These are phyloP conservation scores for Mycena epipterygia DNA, from an alignment of 768 basidiomycete species.

Conservation along the genomic window DNA sequence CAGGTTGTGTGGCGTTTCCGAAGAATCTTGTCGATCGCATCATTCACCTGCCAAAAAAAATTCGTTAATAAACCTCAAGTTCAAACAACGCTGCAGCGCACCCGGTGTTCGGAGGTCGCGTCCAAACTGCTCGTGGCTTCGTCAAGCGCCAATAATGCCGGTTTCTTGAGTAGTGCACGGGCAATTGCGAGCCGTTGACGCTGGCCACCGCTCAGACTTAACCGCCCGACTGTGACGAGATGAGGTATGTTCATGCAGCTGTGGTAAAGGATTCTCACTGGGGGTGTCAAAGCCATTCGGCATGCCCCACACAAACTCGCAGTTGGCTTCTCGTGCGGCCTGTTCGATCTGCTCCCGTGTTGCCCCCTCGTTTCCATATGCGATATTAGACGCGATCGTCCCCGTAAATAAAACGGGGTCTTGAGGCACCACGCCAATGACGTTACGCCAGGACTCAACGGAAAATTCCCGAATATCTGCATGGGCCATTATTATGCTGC, in stretches of 20 bases:
- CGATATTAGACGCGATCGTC: conserved; percentile 95
- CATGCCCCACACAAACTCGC: conserved; percentile 96
- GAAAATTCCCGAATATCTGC: conserved; percentile 91
- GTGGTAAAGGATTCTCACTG: conserved; percentile 64
- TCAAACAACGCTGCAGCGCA: conserved; percentile 44
- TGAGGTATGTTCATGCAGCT: background rate
- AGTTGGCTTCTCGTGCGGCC: conserved; percentile 92
- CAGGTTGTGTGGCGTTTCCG: conserved; percentile 86
- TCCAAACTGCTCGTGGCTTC: conserved; percentile 93
- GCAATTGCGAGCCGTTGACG: conserved; percentile 87
- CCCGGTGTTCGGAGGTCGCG: conserved; percentile 88
- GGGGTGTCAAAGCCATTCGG: conserved; percentile 95
- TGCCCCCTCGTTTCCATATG: conserved; percentile 83
- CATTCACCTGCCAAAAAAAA: conserved; percentile 74
- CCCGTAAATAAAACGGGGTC: conserved; percentile 93
- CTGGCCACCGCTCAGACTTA: conserved; percentile 84
- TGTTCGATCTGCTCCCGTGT: conserved; percentile 88
- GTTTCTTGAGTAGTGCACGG: conserved; percentile 90
- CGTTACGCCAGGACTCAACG: conserved; percentile 86
- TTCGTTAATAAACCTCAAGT: background rate
- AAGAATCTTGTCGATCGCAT: conserved; percentile 91
- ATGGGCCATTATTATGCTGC: background rate
- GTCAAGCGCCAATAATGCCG: conserved; percentile 88
- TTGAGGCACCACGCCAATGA: conserved; percentile 96
- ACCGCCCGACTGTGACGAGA: conserved; percentile 66